A percentile compares a stretch with the other conserved stretches of the same genome.
These are phyloP conservation scores for Gentiana dahurica DNA, from an alignment of 257 asterid genomes.

Conservation along the genomic window DNA sequence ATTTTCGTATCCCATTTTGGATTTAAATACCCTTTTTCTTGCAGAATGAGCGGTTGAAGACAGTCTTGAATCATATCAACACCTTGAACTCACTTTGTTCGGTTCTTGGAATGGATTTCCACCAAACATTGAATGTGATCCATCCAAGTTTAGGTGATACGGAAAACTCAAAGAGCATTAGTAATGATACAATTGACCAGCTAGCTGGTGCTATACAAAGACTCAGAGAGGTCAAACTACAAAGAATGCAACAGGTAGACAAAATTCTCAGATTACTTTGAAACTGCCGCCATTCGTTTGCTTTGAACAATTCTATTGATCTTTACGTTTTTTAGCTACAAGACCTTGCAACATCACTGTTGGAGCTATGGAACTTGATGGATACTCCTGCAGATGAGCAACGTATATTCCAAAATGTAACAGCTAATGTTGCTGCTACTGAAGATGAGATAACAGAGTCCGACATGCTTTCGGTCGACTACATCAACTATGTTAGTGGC, in stretches of 20 bases:
- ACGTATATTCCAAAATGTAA: slow-evolving; percentile 67
- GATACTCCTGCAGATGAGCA: slow-evolving; percentile 95
- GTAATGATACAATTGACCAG: slow-evolving; percentile 54
- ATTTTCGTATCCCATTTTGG: background rate
- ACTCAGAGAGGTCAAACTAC: slow-evolving; percentile 56
- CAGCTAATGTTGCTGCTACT: slow-evolving; percentile 78
- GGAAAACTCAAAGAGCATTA: slow-evolving; percentile 54
- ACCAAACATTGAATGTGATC: slow-evolving; percentile 54
- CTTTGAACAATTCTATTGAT: slow-evolving; percentile 13
- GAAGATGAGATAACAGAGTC: slow-evolving; percentile 84
- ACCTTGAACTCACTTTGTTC: slow-evolving; percentile 63
- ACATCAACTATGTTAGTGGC: slow-evolving; percentile 53
- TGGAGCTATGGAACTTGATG: slow-evolving; percentile 98
- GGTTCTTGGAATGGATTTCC: slow-evolving; percentile 88
- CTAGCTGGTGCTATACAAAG: slow-evolving; percentile 54
- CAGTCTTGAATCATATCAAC: slow-evolving; percentile 57
- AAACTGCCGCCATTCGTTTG: slow-evolving; percentile 3
- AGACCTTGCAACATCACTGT: slow-evolving; percentile 76
- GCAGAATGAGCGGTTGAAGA: slow-evolving; percentile 87
- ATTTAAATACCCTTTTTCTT: slow-evolving; percentile 20
- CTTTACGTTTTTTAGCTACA: slow-evolving; percentile 40
- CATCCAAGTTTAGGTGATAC: slow-evolving; percentile 82
- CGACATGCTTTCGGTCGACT: slow-evolving; percentile 64
- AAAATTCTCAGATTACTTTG: slow-evolving; percentile 4
- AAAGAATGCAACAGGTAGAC: slow-evolving; percentile 81